Percentiles rank a stretch among this genome's conserved stretches.
Evolutionary conservation across 306 rosid species (phyloP).

Genomic region (Casuarina equisetifolia): DNA sequence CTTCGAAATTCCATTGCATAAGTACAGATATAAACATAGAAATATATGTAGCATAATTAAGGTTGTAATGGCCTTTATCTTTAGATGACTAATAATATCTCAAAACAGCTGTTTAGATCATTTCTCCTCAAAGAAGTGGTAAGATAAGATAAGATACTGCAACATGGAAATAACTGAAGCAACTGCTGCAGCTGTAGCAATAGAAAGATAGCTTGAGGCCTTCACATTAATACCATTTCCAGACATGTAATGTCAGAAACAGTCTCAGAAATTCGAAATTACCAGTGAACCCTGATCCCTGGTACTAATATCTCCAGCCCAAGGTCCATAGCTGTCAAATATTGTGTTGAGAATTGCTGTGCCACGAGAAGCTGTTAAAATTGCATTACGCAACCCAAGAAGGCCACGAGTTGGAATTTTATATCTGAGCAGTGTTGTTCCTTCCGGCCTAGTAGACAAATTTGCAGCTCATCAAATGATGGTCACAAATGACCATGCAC

Average conservation of each 20-base stretch:
- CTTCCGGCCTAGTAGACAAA: conserved; percentile 65
- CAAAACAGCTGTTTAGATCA: neutral
- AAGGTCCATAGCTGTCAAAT: conserved; percentile 84
- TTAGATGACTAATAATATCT: neutral
- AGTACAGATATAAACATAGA: neutral
- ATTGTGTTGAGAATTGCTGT: conserved; percentile 93
- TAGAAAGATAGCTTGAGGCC: neutral
- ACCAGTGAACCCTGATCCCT: conserved; percentile 97
- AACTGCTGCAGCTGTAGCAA: neutral
- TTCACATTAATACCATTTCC: conserved; percentile 1
- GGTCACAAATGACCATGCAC: conserved; percentile 5
- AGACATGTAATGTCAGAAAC: neutral
- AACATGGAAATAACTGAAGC: conserved; percentile 13
- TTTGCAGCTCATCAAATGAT: conserved; percentile 27
- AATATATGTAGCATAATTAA: neutral
- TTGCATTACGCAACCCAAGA: conserved; percentile 89
- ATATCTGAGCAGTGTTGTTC: conserved; percentile 80
- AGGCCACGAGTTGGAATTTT: conserved; percentile 99
- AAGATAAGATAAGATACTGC: neutral
- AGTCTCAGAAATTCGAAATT: conserved; percentile 25
- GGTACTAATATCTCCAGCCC: conserved; percentile 95
- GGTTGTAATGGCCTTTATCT: neutral
- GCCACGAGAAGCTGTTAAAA: conserved; percentile 96
- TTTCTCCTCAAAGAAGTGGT: neutral
- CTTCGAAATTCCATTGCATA: neutral